Conservation (phyloP, 129 eudicot species). For the Gnaphalium uliginosum region DNA sequence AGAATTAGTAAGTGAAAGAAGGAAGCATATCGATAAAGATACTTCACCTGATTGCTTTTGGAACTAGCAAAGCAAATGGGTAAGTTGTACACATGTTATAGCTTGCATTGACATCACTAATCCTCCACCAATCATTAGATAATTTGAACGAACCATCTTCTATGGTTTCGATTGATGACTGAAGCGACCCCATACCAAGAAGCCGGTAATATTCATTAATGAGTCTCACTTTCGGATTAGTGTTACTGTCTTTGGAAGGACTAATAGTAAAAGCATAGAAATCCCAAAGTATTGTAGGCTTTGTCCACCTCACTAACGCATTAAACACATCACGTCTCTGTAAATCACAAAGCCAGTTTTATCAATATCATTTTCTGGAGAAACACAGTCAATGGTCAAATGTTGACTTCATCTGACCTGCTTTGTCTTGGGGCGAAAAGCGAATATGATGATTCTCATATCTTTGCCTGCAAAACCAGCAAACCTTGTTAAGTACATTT, state of each 20-base stretch:
- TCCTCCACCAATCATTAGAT: slow-evolving; percentile 83
- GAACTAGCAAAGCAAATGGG: slow-evolving; percentile 92
- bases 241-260: slow-evolving; percentile 54
- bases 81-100: slow-evolving; percentile 80
- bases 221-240: slow-evolving; percentile 77
- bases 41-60: slow-evolving; percentile 71
- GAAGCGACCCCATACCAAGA: slow-evolving; percentile 65
- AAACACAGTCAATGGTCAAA: not conserved
- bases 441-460: slow-evolving; percentile 86
- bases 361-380: not conserved
- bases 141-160: slow-evolving; percentile 70
- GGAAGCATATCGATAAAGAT: not conserved
- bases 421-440: slow-evolving; percentile 85
- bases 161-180: slow-evolving; percentile 44
- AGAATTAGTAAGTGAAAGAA: not conserved
- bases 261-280: slow-evolving; percentile 77
- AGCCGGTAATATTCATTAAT: slow-evolving; percentile 84
- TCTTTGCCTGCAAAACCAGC: slow-evolving; percentile 73
- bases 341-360: slow-evolving; percentile 14
- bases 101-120: slow-evolving; percentile 69
- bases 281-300: slow-evolving; percentile 91
- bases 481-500: slow-evolving; percentile 10
- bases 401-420: slow-evolving; percentile 53
- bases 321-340: slow-evolving; percentile 83
- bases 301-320: slow-evolving; percentile 68